Evolutionary conservation across 2,329 filamentous ascomycete genomes (phyloP), one percentile per base, ranked within the genome.

Genomic region (Dothideomycetes sp.): DNA sequence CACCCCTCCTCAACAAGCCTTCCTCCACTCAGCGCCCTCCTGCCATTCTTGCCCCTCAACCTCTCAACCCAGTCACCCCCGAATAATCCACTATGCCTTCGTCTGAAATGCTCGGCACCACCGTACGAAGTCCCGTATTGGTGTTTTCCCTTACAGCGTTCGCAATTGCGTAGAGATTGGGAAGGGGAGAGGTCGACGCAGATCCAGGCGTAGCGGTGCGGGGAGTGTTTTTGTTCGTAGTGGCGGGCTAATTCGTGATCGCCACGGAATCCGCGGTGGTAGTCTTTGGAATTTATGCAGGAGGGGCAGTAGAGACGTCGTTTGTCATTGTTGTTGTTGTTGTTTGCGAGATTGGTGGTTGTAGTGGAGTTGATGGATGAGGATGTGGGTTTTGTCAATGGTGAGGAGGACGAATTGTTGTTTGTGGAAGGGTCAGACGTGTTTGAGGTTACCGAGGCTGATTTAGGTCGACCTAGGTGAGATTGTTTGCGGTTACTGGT

Each of bases 51-150:
- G 12, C 37, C 37, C 20, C 37, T 7, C 16, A 40, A 16, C 29
- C 28, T 19, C 37, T 40, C 37, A 28, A 40, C 33, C 37, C 32
- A 32, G 23, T 40, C 37, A 16, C 33, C 29, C 8, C 29, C 29
- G 4, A 40, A 40, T 9, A 40, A 18, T 6, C 9, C 29, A 6
- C 28, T 40, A 59, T 96, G 89, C 0, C 82, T 82, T 35, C 89
- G 79, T 29, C 88, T 76, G 7, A 96, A 72, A 58, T 96, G 89
- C 0, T 87, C 89, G 0, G 87, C 87, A 1, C 88, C 89, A 53
- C 96, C 96, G 64, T 96, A 95, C 64, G 95, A 91, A 12, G 84
- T 84, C 3, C 83, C 83, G 52, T 96, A 96, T 44, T 76, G 73
- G 67, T 94, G 95, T 41, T 73, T 65, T 31, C 73, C 72, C 34